Percentiles rank a stretch among this genome's conserved stretches.
Evolutionary conservation across 2,329 filamentous ascomycete species (phyloP).

Genomic region (Cladosporium sp.): DNA sequence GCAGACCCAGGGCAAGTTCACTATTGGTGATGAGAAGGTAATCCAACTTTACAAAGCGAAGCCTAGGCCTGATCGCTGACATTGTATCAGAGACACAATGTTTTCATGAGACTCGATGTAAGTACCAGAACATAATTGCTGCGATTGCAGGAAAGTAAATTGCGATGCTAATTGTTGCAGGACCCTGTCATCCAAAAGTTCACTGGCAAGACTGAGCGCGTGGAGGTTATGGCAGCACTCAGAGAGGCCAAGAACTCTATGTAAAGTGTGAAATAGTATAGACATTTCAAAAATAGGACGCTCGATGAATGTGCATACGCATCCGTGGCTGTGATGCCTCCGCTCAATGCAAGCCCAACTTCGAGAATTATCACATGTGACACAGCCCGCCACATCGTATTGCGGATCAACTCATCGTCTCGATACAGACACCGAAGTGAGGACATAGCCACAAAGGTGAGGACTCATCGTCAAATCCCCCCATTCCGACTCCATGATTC

Average conservation of each 20-base stretch:
- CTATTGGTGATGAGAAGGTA: constrained; percentile 95
- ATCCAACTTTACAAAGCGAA: not conserved
- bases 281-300: no score
- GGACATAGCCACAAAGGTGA: not conserved
- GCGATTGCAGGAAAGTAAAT: not conserved
- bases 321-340: no score
- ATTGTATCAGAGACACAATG: constrained; percentile 70
- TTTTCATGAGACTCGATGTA: constrained; percentile 86
- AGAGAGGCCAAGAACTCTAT: constrained; percentile 78
- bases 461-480: not conserved
- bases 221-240: constrained; percentile 78
- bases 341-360: no score
- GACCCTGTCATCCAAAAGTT: constrained; percentile 79
- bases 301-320: no score
- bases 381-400: not conserved
- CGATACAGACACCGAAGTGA: not conserved
- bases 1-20: constrained; percentile 92
- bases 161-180: constrained; percentile 34
- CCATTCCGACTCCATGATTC: no score
- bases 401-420: not conserved
- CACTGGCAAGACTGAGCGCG: constrained; percentile 71
- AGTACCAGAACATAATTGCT: constrained; percentile 28
- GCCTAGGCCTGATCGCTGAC: not conserved
- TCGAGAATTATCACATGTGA: not conserved
- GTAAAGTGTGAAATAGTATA: constrained; percentile 13